Percentiles rank a stretch among this genome's conserved stretches.
Evolutionary conservation across 225 moss, liverwort and hornwort genomes (phyloP).

Genomic region (Pleurozium schreberi): DNA sequence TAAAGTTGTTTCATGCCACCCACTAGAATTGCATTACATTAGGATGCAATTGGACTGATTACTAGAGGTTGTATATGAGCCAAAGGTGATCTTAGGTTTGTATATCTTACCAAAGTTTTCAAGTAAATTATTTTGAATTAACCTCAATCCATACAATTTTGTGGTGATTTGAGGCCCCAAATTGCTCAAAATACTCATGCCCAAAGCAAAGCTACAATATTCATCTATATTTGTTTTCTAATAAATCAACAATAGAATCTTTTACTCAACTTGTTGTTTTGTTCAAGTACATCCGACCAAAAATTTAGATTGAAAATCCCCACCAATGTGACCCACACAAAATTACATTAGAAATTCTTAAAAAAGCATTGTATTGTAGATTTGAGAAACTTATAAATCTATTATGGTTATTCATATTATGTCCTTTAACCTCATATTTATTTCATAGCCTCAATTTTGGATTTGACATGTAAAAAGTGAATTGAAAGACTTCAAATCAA

Average conservation of each 20-base stretch:
- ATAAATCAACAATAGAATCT: neutral
- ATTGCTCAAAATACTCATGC: no score
- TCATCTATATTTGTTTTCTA: neutral
- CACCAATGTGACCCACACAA: neutral
- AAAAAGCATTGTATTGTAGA: neutral
- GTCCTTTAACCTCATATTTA: neutral
- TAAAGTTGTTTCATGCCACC: neutral
- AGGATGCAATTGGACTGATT: neutral
- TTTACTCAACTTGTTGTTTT: neutral
- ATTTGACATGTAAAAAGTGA: neutral
- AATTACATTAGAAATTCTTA: neutral
- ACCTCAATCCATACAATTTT: neutral
- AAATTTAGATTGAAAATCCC: neutral
- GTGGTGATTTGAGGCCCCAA: accelerated
- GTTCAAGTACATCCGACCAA: neutral
- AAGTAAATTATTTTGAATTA: neutral
- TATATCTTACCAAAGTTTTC: neutral
- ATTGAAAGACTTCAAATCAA: neutral
- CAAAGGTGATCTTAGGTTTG: neutral
- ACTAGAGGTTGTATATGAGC: neutral
- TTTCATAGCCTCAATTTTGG: neutral
- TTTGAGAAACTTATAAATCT: neutral
- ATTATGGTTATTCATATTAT: no score
- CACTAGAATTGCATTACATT: neutral
- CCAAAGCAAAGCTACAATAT: neutral